Base-by-base conservation (phyloP, 2,329 filamentous ascomycete genomes). In the Penicillium sp. region DNA sequence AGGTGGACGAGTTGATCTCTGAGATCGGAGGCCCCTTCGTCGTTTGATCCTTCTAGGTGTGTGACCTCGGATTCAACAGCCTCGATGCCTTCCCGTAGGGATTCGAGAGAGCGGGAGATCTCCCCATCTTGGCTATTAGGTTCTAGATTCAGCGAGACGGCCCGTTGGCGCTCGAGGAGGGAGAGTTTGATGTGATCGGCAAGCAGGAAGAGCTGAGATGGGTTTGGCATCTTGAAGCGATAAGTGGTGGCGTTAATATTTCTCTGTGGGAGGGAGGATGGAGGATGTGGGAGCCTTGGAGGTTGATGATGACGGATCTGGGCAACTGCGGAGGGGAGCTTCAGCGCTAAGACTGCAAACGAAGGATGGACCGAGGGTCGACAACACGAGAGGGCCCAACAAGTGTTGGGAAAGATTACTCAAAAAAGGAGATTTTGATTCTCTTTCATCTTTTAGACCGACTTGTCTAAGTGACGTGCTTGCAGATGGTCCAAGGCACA, bases 151-250 rank as follows among this genome's bases (percentile, higher is more conserved):
- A 97, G 85, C 15, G 88, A 91, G 71, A 92, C 88, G 53, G 93
- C 92, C 62, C 94, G 89, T 80, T 96, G 90, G 62, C 94, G 89
- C 82, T 98, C 95, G 29, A 98, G 88, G 17, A 99, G 85, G 15
- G 93, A 97, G 64, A 98, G 87, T 80, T 98, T 97, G 84, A 98
- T 91, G 79, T 98, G 94, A 81, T 99, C 95, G 72, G 93, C 92
- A 61, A 98, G 88, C 58, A 98, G 90, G 76, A 93, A 92, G 69
- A 98, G 89, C 78, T 97, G 93, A 15, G 85, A 84, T 54, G 86
- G 83, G 69, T 84, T 86, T 63, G 82, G 75, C 79, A 82, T 83
- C 30, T 72, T 75, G 70, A 76, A 26, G 52, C n/a, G 45, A 8
- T 50, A 19, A 5, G 35, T 5, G 13, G 11, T 41, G 35, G 35